These are phyloP conservation scores for Eucalyptus regnans DNA, from an alignment of 345 rosid species.

Conservation along the genomic window DNA sequence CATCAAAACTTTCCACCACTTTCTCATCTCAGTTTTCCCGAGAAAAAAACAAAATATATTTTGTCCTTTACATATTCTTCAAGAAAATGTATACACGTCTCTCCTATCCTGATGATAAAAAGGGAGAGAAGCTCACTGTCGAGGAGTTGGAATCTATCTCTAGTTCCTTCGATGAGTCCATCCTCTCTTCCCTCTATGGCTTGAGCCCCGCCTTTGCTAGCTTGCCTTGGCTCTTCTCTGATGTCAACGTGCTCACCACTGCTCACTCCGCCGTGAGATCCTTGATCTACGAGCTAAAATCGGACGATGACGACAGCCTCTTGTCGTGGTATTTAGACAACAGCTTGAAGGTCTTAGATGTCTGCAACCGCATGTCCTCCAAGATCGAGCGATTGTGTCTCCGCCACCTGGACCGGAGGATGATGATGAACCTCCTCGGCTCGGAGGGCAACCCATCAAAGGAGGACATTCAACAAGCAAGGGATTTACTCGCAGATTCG, in stretches of 20 bases:
- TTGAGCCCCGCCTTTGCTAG: not conserved
- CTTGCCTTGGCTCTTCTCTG: not conserved
- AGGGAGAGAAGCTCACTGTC: not conserved
- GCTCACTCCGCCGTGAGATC: not conserved
- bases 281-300: not conserved
- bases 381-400: not conserved
- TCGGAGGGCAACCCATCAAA: not conserved
- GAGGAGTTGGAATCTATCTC: not conserved
- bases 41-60: not conserved
- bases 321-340: not conserved
- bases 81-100: not conserved
- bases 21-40: not conserved
- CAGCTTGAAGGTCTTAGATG: not conserved
- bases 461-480: not conserved
- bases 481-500: not conserved
- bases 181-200: not conserved
- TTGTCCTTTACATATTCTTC: not conserved
- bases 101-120: not conserved
- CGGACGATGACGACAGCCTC: not conserved
- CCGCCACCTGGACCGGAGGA: not conserved
- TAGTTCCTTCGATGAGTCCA: not conserved
- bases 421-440: not conserved
- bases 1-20: not conserved
- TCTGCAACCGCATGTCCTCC: not conserved
- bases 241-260: not conserved